phyloP scores from a whole-genome alignment of 2,329 filamentous ascomycete genomes.

The Exophiala aquamarina region DNA sequence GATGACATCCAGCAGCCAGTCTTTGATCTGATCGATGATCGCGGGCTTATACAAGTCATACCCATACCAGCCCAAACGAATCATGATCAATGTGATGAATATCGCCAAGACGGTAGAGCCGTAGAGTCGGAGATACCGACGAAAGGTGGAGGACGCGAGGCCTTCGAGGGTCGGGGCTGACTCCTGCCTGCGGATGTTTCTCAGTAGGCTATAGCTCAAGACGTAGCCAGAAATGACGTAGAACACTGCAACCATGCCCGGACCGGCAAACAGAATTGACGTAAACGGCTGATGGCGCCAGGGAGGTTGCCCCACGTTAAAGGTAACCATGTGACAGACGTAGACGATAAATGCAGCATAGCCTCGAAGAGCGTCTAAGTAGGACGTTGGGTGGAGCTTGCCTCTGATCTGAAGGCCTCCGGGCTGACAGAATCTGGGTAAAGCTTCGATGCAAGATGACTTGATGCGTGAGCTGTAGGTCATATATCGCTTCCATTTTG shows the following conservation, averaged over 20 bases:
- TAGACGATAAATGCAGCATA: conserved; percentile 9
- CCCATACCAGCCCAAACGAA: conserved; percentile 5
- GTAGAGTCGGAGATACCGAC: conserved; percentile 35
- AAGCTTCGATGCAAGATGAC: conserved; percentile 1
- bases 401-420: conserved; percentile 1
- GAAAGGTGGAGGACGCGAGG: conserved; percentile 24
- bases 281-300: conserved; percentile 32
- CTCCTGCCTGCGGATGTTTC: conserved; percentile 29
- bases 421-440: conserved; percentile 9
- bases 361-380: conserved; percentile 12
- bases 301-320: not conserved
- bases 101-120: conserved; percentile 29
- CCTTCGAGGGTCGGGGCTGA: not conserved
- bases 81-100: conserved; percentile 23
- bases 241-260: conserved; percentile 51
- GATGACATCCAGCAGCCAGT: not conserved
- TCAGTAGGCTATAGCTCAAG: conserved; percentile 52
- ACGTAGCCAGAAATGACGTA: conserved; percentile 62
- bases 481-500: conserved; percentile 6
- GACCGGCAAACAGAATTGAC: conserved; percentile 37
- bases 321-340: not conserved
- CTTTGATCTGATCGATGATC: conserved; percentile 3
- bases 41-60: not conserved
- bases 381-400: conserved; percentile 6
- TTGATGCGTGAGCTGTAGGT: conserved; percentile 6